Evolutionary conservation across 805 yeast species (phyloP).

Genomic region (Yamadazyma phyllophila): DNA sequence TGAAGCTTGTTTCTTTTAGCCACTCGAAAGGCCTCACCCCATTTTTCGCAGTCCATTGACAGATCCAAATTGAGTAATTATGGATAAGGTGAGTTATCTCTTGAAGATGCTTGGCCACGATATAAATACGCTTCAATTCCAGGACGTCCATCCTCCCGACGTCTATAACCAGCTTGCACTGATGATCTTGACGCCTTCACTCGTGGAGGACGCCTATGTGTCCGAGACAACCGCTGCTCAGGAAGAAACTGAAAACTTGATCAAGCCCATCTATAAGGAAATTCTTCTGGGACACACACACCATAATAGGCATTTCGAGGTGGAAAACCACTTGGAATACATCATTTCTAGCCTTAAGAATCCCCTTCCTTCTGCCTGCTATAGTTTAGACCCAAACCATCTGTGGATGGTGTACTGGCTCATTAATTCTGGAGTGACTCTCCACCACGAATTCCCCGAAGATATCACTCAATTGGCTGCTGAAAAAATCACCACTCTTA

Average conservation of each 20-base stretch:
- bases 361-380: conserved; percentile 50
- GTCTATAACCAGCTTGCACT: conserved; percentile 8
- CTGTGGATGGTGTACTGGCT: conserved; percentile 92
- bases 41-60: conserved; percentile 10
- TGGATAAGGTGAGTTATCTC: conserved; percentile 16
- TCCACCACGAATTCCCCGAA: conserved; percentile 10
- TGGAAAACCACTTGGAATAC: conserved; percentile 43
- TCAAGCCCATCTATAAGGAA: conserved; percentile 30
- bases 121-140: conserved; percentile 8
- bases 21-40: too few species aligned
- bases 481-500: conserved; percentile 23
- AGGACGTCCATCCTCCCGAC: conserved; percentile 15
- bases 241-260: conserved; percentile 24
- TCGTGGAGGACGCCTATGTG: conserved; percentile 23
- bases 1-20: too few species aligned
- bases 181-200: conserved; percentile 15
- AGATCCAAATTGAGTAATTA: conserved; percentile 12
- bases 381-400: conserved; percentile 79
- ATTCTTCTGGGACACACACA: conserved; percentile 11
- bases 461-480: conserved; percentile 4
- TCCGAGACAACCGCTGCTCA: conserved; percentile 41
- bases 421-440: conserved; percentile 41
- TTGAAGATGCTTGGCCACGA: conserved; percentile 19
- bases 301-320: conserved; percentile 16
- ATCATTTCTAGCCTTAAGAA: conserved; percentile 31